A percentile compares a stretch with the other conserved stretches of the same genome.
Evolutionary conservation across 768 basidiomycete species (phyloP).

Genomic region (Hygrophoropsis aurantiaca): DNA sequence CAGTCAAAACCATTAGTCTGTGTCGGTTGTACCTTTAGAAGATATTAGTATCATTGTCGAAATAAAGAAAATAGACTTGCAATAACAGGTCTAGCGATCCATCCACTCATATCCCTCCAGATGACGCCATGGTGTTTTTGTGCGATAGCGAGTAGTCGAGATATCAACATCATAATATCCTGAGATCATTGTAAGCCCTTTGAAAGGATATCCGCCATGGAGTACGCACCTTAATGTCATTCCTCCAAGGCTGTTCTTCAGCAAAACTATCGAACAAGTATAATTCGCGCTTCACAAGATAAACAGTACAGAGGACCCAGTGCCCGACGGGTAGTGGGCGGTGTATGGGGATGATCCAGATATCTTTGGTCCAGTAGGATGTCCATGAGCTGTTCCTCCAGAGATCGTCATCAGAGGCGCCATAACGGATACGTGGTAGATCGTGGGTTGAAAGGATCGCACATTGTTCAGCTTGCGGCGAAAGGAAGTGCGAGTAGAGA

Average conservation of each 20-base stretch:
- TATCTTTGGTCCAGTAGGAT: constrained; percentile 25
- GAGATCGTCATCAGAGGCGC: constrained; percentile 7
- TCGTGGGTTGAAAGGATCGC: constrained; percentile 7
- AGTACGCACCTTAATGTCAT: constrained; percentile 4
- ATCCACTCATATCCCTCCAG: no score
- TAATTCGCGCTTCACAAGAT: constrained; percentile 9
- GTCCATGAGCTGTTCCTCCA: constrained; percentile 16
- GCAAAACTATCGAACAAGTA: constrained; percentile 34
- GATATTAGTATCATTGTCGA: no score
- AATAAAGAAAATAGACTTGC: no score
- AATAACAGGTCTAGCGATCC: no score
- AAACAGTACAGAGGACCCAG: constrained; percentile 29
- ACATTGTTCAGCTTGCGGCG: not conserved
- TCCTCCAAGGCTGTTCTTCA: not conserved
- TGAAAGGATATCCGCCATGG: not conserved
- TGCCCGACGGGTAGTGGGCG: constrained; percentile 15
- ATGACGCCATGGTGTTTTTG: no score
- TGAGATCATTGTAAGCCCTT: not conserved
- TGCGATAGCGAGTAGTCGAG: not conserved
- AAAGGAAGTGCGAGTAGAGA: not conserved
- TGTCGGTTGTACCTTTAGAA: not conserved
- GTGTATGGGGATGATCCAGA: constrained; percentile 40
- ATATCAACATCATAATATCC: not conserved
- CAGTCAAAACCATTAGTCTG: constrained; percentile 21
- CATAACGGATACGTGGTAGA: not conserved